These are phyloP conservation scores for Saccharomyces paradoxus DNA, from an alignment of 805 yeast genomes.

Conservation along the genomic window DNA sequence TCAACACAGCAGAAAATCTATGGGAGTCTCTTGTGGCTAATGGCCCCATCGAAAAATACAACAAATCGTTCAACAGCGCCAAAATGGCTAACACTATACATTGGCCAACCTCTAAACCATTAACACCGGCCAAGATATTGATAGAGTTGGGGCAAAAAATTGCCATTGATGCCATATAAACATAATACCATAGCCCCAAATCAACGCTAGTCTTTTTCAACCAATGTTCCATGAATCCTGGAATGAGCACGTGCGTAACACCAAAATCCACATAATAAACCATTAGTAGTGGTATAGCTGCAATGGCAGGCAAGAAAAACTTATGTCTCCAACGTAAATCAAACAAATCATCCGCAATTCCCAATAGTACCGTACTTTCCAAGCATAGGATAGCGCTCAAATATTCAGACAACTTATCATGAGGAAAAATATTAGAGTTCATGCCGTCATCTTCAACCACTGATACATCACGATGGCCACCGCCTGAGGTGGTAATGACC, in stretches of 20 bases:
- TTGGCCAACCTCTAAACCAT: slow-evolving; percentile 96
- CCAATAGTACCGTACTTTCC: slow-evolving; percentile 75
- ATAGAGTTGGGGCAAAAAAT: slow-evolving; percentile 95
- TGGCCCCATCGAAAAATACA: slow-evolving; percentile 49
- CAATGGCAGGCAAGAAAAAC: slow-evolving; percentile 90
- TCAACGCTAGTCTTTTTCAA: slow-evolving; percentile 42
- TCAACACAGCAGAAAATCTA: slow-evolving; percentile 64
- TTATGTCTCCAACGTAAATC: slow-evolving; percentile 97
- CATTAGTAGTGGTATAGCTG: slow-evolving; percentile 81
- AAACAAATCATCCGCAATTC: slow-evolving; percentile 88
- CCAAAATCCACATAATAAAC: slow-evolving; percentile 93
- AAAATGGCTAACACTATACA: slow-evolving; percentile 67
- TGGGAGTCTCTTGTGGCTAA: slow-evolving; percentile 72
- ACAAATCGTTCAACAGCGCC: slow-evolving; percentile 65
- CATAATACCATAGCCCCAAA: slow-evolving; percentile 71
- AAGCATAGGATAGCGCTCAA: slow-evolving; percentile 77
- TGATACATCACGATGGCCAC: slow-evolving; percentile 40
- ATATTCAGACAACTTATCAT: slow-evolving; percentile 74
- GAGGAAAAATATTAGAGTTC: slow-evolving; percentile 47
- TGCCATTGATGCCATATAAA: slow-evolving; percentile 83
- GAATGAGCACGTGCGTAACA: slow-evolving; percentile 78
- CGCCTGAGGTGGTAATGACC: slow-evolving; percentile 50
- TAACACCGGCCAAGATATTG: slow-evolving; percentile 91
- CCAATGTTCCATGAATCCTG: slow-evolving; percentile 48
- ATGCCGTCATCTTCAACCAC: slow-evolving; percentile 11